phyloP scores from a whole-genome alignment of 768 basidiomycete genomes.

The Agrocybe pediades region DNA sequence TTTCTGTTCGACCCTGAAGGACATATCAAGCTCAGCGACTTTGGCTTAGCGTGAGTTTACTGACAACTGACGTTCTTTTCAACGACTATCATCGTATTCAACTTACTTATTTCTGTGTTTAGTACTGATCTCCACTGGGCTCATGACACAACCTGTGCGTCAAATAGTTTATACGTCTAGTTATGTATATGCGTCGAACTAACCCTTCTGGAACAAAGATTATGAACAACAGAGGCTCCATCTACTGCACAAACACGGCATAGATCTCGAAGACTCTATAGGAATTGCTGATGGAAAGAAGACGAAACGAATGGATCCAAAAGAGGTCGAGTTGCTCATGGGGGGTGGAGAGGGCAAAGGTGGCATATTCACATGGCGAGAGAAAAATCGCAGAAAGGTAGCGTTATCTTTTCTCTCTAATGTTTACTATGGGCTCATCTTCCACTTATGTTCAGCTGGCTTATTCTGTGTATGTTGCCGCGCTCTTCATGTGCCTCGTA shows the following conservation, averaged over 20 bases:
- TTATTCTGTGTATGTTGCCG: conserved; percentile 76
- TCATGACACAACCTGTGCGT: conserved; percentile 87
- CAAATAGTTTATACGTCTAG: conserved; percentile 5
- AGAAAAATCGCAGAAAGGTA: conserved; percentile 91
- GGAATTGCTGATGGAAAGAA: conserved; percentile 65
- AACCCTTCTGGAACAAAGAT: conserved; percentile 48
- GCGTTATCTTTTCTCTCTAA: conserved; percentile 24
- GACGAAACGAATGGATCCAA: conserved; percentile 78
- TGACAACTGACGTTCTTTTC: conserved; percentile 17
- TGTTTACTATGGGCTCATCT: conserved; percentile 13
- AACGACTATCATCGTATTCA: conserved; percentile 1
- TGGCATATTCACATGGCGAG: conserved; percentile 93
- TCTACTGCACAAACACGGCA: conserved; percentile 88
- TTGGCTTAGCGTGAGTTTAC: conserved; percentile 85
- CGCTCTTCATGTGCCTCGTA: conserved; percentile 11
- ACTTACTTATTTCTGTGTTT: conserved; percentile 15
- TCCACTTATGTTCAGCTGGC: conserved; percentile 56
- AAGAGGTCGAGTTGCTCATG: conserved; percentile 84
- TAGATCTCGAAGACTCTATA: conserved; percentile 86
- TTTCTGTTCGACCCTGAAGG: conserved; percentile 94
- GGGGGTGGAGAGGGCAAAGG: conserved; percentile 79
- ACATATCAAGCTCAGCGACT: conserved; percentile 94
- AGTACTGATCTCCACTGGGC: conserved; percentile 96
- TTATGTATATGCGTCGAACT: background rate
- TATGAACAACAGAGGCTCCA: conserved; percentile 93